Evolutionary conservation across 164 flowering plant genomes (phyloP).

Genomic region (Vitis amurensis): DNA sequence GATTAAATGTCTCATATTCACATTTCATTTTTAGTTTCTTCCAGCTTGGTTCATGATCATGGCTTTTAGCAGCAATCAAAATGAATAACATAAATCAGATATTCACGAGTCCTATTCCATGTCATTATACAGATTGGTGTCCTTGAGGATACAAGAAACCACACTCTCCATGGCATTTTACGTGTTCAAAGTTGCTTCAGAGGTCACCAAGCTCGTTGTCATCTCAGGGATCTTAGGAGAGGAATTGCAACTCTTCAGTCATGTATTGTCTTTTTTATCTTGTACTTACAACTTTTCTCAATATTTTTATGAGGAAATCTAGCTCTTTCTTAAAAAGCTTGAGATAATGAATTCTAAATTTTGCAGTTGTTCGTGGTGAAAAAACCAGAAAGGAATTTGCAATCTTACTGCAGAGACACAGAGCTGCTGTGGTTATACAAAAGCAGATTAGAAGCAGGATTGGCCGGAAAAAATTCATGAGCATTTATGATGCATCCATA

Average conservation of each 20-base stretch:
- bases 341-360: neutral
- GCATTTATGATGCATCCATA: slow-evolving; percentile 51
- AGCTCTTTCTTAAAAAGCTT: neutral
- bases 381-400: slow-evolving; percentile 64
- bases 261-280: slow-evolving; percentile 39
- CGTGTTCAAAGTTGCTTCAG: slow-evolving; percentile 95
- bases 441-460: slow-evolving; percentile 52
- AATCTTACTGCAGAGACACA: slow-evolving; percentile 47
- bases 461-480: slow-evolving; percentile 36
- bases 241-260: slow-evolving; percentile 82
- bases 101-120: neutral
- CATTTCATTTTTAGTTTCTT: neutral
- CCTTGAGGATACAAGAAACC: slow-evolving; percentile 97
- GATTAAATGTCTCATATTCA: neutral
- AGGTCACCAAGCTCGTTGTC: slow-evolving; percentile 83
- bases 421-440: slow-evolving; percentile 79
- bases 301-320: neutral
- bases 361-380: slow-evolving; percentile 83
- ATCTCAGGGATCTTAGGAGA: slow-evolving; percentile 54
- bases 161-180: slow-evolving; percentile 91
- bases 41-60: neutral
- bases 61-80: too few relatives aligned
- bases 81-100: neutral
- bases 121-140: slow-evolving; percentile 70
- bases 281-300: neutral